Evolutionary conservation across 805 yeast genomes (phyloP), one percentile per base, ranked within the genome.

Genomic region (Ogataea angusta): DNA sequence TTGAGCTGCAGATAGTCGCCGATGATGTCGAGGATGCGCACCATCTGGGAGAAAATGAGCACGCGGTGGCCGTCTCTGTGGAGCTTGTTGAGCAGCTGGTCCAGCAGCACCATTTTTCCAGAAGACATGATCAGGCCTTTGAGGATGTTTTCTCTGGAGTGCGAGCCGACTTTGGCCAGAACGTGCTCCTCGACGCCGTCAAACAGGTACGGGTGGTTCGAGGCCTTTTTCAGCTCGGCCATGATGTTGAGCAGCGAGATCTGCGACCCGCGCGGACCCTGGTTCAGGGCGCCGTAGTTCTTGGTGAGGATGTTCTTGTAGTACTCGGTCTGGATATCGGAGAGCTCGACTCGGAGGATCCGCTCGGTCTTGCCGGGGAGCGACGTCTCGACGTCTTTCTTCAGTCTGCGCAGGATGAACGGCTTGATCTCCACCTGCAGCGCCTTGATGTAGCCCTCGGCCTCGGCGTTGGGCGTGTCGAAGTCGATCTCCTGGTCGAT

Each of bases 311-410:
- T 88, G 63, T 93, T 95, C 56, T 89, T 85, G 68, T 93, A 93
- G 63, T 91, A 93, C 43, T 87, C 89, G 0, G 98, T 93, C 66
- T 93, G 99, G 53, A 88, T 71, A 57, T 93, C 99, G 1, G 97
- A 86, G 43, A 93, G 70, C 60, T 93, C 99, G 5, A 93, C 99
- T 54, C 99, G 77, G 52, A 95, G 69, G 47, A 95, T 95, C 52
- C 98, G 78, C 66, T 93, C 99, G 0, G 96, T 85, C 62, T 93
- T 93, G 1, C 96, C 86, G 2, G 99, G 99, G 48, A 93, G 71
- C 0, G 96, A 88, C 59, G 91, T 95, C 62, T 95, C 99, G 10
- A 93, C 99, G 66, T 93, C 99, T 59, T 93, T 93, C 62, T 93
- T 93, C 62, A 95, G 74, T 55, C 99, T 77, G 62, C 99, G 80